Base-by-base conservation (phyloP, 352 stramenopile species). In the Phytophthora pseudosyringae region DNA sequence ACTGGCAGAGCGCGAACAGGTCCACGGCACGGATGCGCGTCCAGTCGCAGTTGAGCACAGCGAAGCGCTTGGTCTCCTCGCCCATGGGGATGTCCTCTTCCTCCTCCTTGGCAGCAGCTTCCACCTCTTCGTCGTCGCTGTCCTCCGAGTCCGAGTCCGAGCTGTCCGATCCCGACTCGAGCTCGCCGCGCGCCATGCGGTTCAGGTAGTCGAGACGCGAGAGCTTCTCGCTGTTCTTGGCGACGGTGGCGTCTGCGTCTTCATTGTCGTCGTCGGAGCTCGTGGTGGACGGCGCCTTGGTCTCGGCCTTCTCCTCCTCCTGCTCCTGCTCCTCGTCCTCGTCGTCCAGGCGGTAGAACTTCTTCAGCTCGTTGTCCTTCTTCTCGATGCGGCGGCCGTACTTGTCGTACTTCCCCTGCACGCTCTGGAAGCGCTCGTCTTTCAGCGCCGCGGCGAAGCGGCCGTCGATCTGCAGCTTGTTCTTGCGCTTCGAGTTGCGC, bases 41-140 rank as follows among this genome's bases (percentile, higher is more conserved):
- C 97, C 97, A 99, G 81, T 99, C 97, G 60, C 97, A 96, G 75
- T 99, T 99, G 48, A 97, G 86, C 18, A 99, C 80, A 1, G 96
- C 96, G 39, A 99, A 91, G 15, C 86, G 84, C 49, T 83, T 93
- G 10, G 93, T 97, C 47, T 89, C 86, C 3, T 93, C 90, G 32
- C 84, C 88, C 35, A 95, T 68, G 7, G 82, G 89, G 49, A 94
- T 94, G 33, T 95, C 83, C 55, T 94, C 86, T 29, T 85, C 67
- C 59, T 89, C 72, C 0, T 83, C 64, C n/a, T 78, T 51, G 5
- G 80, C 75, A 5, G 64, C 74, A 11, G 73, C 76, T 18, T 80
- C 65, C 0, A 36, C 66, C 3, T 89, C 75, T 41, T 80, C 70
- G 33, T 80, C 76, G 9, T 84, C 73, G 12, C 57, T 71, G 47